A percentile compares a stretch with the other conserved stretches of the same genome.
Evolutionary conservation across 257 asterid genomes (phyloP).

Genomic region (Cinchona pubescens): DNA sequence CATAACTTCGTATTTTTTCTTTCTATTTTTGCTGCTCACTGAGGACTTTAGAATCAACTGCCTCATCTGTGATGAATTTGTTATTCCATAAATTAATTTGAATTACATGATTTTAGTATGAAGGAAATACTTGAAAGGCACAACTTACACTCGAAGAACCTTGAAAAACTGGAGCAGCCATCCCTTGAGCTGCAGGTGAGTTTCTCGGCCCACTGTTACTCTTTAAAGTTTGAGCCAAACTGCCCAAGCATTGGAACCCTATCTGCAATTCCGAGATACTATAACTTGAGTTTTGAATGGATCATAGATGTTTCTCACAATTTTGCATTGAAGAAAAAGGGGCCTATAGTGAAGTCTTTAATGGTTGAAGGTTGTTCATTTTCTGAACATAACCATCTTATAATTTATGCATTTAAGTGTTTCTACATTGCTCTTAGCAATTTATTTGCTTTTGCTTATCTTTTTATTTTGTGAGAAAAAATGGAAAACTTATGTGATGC

Average conservation of each 20-base stretch:
- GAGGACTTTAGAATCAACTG: not conserved
- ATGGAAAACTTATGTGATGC: slow-evolving; percentile 15
- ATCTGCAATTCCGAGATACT: too few relatives aligned
- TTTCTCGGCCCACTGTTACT: not conserved
- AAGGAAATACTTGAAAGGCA: slow-evolving; percentile 73
- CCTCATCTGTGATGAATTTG: not conserved
- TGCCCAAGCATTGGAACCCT: not conserved
- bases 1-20: not conserved
- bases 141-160: slow-evolving; percentile 70
- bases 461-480: not conserved
- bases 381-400: too few relatives aligned
- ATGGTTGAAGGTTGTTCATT: too few relatives aligned
- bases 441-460: not conserved
- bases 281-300: too few relatives aligned
- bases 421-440: not conserved
- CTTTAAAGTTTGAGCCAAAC: not conserved
- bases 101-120: slow-evolving; percentile 39
- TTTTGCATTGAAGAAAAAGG: not conserved
- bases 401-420: too few relatives aligned
- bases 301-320: not conserved
- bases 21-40: not conserved
- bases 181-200: slow-evolving; percentile 75
- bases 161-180: slow-evolving; percentile 64
- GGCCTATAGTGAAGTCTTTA: not conserved
- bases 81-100: not conserved